phyloP scores from a whole-genome alignment of 148 eudicot genomes.

The Rhododendron simsii region DNA sequence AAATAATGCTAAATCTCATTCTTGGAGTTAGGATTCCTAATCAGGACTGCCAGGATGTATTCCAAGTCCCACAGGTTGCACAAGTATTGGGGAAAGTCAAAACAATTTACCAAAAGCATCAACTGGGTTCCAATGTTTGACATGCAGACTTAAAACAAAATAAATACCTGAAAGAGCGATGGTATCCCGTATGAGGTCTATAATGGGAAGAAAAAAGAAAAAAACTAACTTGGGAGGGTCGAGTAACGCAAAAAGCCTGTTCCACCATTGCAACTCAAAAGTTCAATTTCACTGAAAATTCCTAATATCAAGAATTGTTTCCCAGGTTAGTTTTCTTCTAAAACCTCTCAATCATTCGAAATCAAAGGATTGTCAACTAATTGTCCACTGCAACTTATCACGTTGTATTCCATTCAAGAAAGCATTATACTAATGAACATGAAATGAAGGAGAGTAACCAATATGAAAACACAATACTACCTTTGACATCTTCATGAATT shows the following conservation, averaged over 20 bases:
- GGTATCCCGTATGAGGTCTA: neutral
- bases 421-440: neutral
- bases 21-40: neutral
- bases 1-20: neutral
- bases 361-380: neutral
- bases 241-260: neutral
- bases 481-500: slow-evolving; percentile 72
- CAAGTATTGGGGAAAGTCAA: neutral
- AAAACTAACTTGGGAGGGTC: neutral
- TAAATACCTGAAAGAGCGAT: neutral
- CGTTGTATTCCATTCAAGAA: neutral
- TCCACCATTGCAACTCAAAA: neutral
- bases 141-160: neutral
- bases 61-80: neutral
- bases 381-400: neutral
- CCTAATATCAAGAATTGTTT: neutral
- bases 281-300: neutral
- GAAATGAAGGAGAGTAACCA: neutral
- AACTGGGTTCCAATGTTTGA: neutral
- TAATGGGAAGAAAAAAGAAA: neutral
- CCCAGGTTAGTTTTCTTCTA: neutral
- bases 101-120: neutral
- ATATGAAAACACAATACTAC: slow-evolving; percentile 27
- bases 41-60: neutral
- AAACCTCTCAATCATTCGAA: neutral